Base-by-base conservation (phyloP, 805 yeast species). In the Wickerhamiella sorbophila region DNA sequence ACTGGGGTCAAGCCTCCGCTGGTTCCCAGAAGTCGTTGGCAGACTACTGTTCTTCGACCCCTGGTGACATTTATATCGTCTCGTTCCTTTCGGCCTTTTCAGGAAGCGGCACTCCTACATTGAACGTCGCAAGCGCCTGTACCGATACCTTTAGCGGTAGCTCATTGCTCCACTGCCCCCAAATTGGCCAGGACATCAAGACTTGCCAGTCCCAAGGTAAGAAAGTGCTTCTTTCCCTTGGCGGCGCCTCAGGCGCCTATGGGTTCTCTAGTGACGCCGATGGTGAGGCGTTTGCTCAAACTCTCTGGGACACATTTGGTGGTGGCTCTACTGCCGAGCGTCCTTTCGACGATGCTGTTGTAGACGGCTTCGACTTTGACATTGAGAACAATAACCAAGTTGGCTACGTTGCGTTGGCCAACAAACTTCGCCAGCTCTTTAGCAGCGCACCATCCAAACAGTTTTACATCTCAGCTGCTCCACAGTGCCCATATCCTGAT, bases 401-500 rank as follows among this genome's bases (percentile, higher is more conserved):
- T 1, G 95, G 94, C n/a, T 80, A 78, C 54, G 71, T 74, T 31
- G 72, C 78, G 14, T 59, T 79, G 41, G 81, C 74, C 12, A 65
- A 60, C 33, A 65, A 69, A 50, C 53, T 77, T 47, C 64, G 73
- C 49, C 43, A 45, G 3, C 58, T 58, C 40, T 69, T 60, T 44
- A 64, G 63, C 38, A 61, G 66, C 33, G 66, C 62, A 22, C 63
- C 76, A 27, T 66, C 79, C 36, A 80, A 77, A 60, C 52, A 61
- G 22, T 82, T 77, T 64, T 82, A 78, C 58, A 64, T 85, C 36
- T 75, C 93, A 41, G 94, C 94, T 49, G 88, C 95, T 48, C 95
- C 95, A 17, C 95, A 85, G 64, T 87, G 95, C 65, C 79, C 75
- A 20, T 80, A 77, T 58, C 94, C 95, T 16, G 95, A 86, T 63